These are phyloP conservation scores for Catenaria anguillulae DNA, from an alignment of 371 early-diverging fungal genomes.

Conservation along the genomic window DNA sequence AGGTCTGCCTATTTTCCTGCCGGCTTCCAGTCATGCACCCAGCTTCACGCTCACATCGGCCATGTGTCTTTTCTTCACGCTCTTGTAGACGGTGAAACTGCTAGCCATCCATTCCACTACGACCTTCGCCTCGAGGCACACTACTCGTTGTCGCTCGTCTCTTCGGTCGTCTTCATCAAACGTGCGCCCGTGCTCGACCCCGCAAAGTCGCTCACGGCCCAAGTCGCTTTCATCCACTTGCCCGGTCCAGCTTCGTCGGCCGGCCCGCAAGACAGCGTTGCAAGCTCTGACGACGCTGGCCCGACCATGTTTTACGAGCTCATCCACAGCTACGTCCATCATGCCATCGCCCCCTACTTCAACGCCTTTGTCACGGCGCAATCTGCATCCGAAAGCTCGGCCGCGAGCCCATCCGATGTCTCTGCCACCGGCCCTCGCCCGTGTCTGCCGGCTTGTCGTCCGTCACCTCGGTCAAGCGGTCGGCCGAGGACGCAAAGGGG, in stretches of 20 bases:
- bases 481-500: slow-evolving; percentile 17
- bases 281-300: slow-evolving; percentile 9
- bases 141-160: background rate
- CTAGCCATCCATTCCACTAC: no score
- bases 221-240: slow-evolving; percentile 78
- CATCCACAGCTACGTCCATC: slow-evolving; percentile 77
- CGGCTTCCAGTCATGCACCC: no score
- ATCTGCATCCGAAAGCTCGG: background rate
- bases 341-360: slow-evolving; percentile 92
- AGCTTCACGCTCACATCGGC: no score
- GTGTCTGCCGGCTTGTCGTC: slow-evolving; percentile 42
- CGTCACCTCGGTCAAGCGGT: slow-evolving; percentile 69
- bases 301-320: slow-evolving; percentile 69
- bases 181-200: slow-evolving; percentile 58
- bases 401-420: background rate
- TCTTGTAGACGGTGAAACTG: no score
- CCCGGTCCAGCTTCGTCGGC: slow-evolving; percentile 56
- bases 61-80: no score
- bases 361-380: slow-evolving; percentile 69
- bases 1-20: no score
- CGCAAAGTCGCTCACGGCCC: slow-evolving; percentile 51
- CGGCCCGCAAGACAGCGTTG: slow-evolving; percentile 9
- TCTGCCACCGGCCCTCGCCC: background rate
- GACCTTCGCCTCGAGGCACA: slow-evolving; percentile 7
- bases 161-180: slow-evolving; percentile 80